Conservation (phyloP, 495 filamentous ascomycete genomes). For the Geoglossum glabrum region DNA sequence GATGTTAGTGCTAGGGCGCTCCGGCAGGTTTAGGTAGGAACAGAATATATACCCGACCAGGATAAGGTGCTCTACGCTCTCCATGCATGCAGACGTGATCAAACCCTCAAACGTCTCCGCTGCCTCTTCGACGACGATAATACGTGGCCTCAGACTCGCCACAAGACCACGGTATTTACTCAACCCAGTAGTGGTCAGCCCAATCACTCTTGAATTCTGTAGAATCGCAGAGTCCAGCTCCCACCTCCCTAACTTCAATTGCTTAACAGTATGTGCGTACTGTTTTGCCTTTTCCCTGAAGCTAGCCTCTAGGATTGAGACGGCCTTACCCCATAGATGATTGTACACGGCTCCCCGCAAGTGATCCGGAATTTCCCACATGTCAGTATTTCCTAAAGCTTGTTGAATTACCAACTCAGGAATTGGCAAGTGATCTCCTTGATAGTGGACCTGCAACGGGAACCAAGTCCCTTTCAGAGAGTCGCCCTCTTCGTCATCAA, state of each 20-base stretch:
- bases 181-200: conserved; percentile 68
- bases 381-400: conserved; percentile 22
- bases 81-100: conserved; percentile 40
- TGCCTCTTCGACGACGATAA: conserved; percentile 57
- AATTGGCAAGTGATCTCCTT: conserved; percentile 11
- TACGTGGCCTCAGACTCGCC: conserved; percentile 42
- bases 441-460: conserved; percentile 13
- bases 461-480: conserved; percentile 28
- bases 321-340: conserved; percentile 26
- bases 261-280: conserved; percentile 23
- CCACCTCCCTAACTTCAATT: conserved; percentile 32
- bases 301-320: conserved; percentile 20
- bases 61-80: conserved; percentile 50
- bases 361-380: conserved; percentile 34
- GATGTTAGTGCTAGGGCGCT: background rate
- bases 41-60: conserved; percentile 31
- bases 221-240: conserved; percentile 33
- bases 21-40: too few relatives aligned
- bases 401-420: conserved; percentile 13
- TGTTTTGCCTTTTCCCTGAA: conserved; percentile 23
- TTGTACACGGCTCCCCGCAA: conserved; percentile 40
- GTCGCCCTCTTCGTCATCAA: conserved; percentile 32
- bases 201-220: conserved; percentile 36
- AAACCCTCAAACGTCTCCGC: conserved; percentile 52
- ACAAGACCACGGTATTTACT: conserved; percentile 68